phyloP scores from a whole-genome alignment of 2,329 filamentous ascomycete genomes.

The Calonectria montana region DNA sequence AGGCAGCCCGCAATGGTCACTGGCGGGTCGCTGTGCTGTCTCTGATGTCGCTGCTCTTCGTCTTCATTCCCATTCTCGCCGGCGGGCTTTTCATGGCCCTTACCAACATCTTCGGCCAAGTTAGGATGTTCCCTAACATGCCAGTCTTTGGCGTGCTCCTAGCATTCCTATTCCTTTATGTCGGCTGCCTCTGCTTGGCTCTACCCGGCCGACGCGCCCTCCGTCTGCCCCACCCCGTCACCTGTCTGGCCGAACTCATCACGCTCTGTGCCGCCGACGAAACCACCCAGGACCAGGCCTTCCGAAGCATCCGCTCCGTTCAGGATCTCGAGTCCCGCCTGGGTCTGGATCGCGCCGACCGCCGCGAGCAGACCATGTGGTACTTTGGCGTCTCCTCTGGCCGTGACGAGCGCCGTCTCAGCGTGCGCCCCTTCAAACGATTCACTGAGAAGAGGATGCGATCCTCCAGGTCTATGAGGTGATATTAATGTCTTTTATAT shows the following conservation, averaged over 20 bases:
- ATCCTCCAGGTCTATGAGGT: conserved; percentile 42
- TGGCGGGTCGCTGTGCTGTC: conserved; percentile 73
- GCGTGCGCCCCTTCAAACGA: conserved; percentile 56
- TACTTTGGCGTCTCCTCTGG: conserved; percentile 57
- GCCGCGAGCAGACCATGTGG: conserved; percentile 64
- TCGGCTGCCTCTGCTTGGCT: conserved; percentile 70
- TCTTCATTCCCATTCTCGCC: conserved; percentile 73
- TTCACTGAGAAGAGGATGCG: conserved; percentile 56
- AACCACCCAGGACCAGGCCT: conserved; percentile 77
- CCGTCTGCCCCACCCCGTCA: conserved; percentile 78
- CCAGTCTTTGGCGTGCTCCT: conserved; percentile 80
- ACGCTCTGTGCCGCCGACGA: conserved; percentile 81
- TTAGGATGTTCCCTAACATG: conserved; percentile 78
- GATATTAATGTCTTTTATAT: conserved; percentile 13
- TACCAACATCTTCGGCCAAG: conserved; percentile 62
- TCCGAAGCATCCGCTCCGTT: conserved; percentile 75
- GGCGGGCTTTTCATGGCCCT: conserved; percentile 81
- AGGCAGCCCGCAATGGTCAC: conserved; percentile 70
- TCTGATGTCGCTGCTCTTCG: conserved; percentile 67
- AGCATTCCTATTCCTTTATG: conserved; percentile 76
- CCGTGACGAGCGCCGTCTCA: conserved; percentile 55
- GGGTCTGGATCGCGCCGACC: conserved; percentile 61
- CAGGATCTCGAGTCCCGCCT: conserved; percentile 76
- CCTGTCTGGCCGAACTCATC: conserved; percentile 80
- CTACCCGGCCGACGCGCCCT: conserved; percentile 70